Base-by-base conservation (phyloP, 495 filamentous ascomycete species). In the Xylaria castorea region DNA sequence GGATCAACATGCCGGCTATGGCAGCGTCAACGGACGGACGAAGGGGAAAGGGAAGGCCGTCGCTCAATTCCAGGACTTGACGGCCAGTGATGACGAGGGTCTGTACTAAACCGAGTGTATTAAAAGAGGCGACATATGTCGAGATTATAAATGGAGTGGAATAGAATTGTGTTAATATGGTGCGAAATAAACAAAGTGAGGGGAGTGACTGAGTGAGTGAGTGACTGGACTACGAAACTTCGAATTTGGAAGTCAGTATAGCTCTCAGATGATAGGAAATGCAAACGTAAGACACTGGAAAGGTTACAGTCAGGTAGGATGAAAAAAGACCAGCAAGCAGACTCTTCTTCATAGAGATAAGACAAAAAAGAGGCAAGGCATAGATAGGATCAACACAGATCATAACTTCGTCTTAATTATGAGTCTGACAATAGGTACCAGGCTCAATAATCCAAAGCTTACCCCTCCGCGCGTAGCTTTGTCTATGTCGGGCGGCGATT, bases 41-140 rank as follows among this genome's bases (percentile, higher is more conserved):
- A 86, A 86, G 57, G 84, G 82, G 20, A 91, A 90, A 72, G 86
- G 85, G 30, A 90, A 89, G 75, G 82, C 78, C 32, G 72, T 82
- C 12, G 80, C 77, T 20, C 65, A 72, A 50, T 81, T 80, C 73
- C 74, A 75, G 68, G 78, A 82, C 27, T 73, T 75, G 38, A 81
- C 80, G 44, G 80, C 77, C 62, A 81, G 77, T 58, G 80, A 78
- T 44, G 80, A 81, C 48, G 80, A 81, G 2, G 75, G 72, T 8
- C 51, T 80, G 57, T 81, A 80, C 46, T 80, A 68, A 68, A 66
- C 14, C 18, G 30, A 6, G 25, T 11, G 27, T 32, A 66, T 4
- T n/a, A 34, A 25, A 25, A 58, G 32, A 64, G 34, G 22, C 30
- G 22, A 51, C 53, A 36, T 53, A 36, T 25, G 61, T 27, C 11